These are phyloP conservation scores for Chiua sp. DNA, from an alignment of 1,284 basidiomycete genomes.

Conservation along the genomic window DNA sequence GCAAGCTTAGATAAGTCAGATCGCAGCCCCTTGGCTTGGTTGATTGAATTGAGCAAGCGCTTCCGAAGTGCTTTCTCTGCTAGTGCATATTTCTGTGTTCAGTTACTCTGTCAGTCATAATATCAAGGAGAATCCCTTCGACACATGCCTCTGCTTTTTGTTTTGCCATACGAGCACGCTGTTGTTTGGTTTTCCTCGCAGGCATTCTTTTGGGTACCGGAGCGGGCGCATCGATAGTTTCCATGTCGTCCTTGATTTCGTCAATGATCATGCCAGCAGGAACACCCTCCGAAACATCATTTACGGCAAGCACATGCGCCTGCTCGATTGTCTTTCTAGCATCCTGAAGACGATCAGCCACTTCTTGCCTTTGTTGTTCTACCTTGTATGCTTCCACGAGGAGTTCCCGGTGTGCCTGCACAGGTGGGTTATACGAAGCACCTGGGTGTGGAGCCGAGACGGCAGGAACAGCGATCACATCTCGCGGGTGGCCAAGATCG, in stretches of 20 bases:
- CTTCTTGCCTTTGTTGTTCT: constrained; percentile 64
- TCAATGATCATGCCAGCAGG: constrained; percentile 70
- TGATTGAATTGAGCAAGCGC: constrained; percentile 61
- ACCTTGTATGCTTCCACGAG: constrained; percentile 72
- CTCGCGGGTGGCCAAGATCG: constrained; percentile 50
- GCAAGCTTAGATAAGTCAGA: constrained; percentile 47
- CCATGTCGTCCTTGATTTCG: constrained; percentile 44
- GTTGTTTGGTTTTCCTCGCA: constrained; percentile 75
- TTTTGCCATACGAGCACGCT: constrained; percentile 67
- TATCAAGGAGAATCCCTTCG: background rate
- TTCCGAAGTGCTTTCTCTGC: constrained; percentile 63
- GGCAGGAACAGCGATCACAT: constrained; percentile 65
- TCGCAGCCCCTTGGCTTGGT: constrained; percentile 57
- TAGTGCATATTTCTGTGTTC: constrained; percentile 64
- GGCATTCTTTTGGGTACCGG: constrained; percentile 51
- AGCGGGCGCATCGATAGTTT: constrained; percentile 36
- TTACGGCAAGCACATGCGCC: constrained; percentile 40
- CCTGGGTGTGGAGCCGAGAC: constrained; percentile 84
- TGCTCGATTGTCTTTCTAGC: constrained; percentile 61
- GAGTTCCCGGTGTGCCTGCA: constrained; percentile 77
- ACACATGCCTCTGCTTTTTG: constrained; percentile 62
- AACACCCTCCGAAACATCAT: constrained; percentile 31
- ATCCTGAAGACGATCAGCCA: constrained; percentile 60
- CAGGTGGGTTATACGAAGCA: constrained; percentile 93
- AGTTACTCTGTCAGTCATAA: background rate